Evolutionary conservation across 2,329 filamentous ascomycete species (phyloP).

Genomic region (Apiospora koreana): DNA sequence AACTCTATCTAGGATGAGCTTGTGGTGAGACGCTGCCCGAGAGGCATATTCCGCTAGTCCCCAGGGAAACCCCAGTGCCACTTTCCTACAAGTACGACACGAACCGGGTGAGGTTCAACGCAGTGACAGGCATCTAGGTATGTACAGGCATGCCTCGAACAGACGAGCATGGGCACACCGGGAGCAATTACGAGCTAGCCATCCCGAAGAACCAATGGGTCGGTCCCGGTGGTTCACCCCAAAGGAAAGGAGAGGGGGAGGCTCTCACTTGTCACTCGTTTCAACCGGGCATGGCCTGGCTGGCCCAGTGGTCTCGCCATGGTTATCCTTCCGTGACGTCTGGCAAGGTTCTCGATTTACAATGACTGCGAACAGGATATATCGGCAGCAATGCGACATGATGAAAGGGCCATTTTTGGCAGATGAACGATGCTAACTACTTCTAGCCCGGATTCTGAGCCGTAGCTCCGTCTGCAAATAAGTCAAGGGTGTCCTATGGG

Average conservation of each 20-base stretch:
- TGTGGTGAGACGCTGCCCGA: neutral
- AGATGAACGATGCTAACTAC: neutral
- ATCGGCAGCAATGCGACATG: neutral
- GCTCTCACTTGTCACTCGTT: neutral
- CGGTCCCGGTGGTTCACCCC: neutral
- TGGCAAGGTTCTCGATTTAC: too few relatives aligned
- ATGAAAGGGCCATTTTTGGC: neutral
- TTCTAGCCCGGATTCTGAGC: neutral
- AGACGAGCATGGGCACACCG: neutral
- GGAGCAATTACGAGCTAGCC: neutral
- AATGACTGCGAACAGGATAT: too few relatives aligned
- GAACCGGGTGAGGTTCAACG: neutral
- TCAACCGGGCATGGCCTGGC: neutral
- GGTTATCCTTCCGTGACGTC: neutral
- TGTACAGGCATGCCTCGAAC: neutral
- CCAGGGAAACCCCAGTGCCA: slow-evolving; percentile 6
- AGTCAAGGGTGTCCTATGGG: neutral
- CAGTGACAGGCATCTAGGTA: neutral
- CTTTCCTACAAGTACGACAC: neutral
- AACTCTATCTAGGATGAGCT: neutral
- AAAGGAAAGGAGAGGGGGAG: neutral
- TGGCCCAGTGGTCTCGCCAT: neutral
- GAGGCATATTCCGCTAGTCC: neutral
- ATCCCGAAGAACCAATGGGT: neutral
- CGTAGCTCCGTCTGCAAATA: neutral